phyloP scores from a whole-genome alignment of 768 basidiomycete species.

The Mycena filopes region DNA sequence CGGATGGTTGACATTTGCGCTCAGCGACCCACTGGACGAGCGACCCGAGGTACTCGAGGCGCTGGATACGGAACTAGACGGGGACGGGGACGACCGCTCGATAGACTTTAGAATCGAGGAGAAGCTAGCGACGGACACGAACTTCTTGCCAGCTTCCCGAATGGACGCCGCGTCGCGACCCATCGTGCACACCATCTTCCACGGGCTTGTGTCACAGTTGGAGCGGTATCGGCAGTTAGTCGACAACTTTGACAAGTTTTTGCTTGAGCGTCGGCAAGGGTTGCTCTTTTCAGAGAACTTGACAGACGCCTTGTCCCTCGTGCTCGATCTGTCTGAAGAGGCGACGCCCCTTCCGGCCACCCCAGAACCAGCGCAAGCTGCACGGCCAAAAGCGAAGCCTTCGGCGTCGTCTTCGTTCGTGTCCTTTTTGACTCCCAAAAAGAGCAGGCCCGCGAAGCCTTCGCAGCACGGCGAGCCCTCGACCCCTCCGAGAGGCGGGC shows the following conservation, averaged over 20 bases:
- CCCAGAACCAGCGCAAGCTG: constrained; percentile 46
- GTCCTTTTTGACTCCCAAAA: constrained; percentile 84
- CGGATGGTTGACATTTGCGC: constrained; percentile 86
- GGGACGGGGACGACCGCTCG: constrained; percentile 83
- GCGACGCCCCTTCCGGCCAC: constrained; percentile 40
- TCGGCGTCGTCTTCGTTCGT: constrained; percentile 71
- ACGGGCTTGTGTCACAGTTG: constrained; percentile 83
- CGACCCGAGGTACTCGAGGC: constrained; percentile 29
- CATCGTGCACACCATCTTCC: constrained; percentile 82
- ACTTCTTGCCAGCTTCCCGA: constrained; percentile 70
- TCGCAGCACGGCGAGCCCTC: constrained; percentile 51
- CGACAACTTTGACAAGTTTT: constrained; percentile 83
- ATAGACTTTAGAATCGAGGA: constrained; percentile 81
- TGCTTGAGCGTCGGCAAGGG: constrained; percentile 88
- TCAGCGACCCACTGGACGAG: constrained; percentile 48
- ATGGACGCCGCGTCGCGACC: constrained; percentile 81
- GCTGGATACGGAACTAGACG: constrained; percentile 42
- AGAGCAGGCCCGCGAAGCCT: constrained; percentile 57
- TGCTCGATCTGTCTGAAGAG: constrained; percentile 70
- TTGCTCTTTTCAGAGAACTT: constrained; percentile 92
- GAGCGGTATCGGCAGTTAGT: constrained; percentile 82
- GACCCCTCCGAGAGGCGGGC: constrained; percentile 54
- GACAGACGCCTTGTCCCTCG: constrained; percentile 85
- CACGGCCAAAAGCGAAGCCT: constrained; percentile 62
- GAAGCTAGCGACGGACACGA: constrained; percentile 66